Evolutionary conservation across 1,139 yeast genomes (phyloP).

Genomic region (Zygosaccharomyces pseudobailii): DNA sequence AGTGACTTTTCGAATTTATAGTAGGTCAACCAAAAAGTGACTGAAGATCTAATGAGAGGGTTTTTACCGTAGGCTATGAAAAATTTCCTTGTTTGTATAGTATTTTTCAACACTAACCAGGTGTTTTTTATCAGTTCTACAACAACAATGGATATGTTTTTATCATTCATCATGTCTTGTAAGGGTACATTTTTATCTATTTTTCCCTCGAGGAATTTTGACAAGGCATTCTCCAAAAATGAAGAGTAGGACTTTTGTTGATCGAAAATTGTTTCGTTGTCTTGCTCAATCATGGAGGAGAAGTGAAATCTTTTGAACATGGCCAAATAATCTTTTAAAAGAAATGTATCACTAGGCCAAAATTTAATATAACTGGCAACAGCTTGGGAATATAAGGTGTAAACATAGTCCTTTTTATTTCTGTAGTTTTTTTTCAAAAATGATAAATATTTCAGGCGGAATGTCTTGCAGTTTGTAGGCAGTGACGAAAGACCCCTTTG

Average conservation of each 20-base stretch:
- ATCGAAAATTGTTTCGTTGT: slow-evolving; percentile 17
- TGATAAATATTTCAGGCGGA: slow-evolving; percentile 17
- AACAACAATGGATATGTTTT: slow-evolving; percentile 35
- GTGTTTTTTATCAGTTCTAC: slow-evolving; percentile 38
- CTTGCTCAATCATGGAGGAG: slow-evolving; percentile 21
- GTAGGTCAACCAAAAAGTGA: slow-evolving; percentile 52
- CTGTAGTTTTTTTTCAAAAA: slow-evolving; percentile 17
- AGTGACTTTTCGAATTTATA: slow-evolving; percentile 48
- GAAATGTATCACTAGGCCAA: slow-evolving; percentile 19
- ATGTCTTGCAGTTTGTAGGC: slow-evolving; percentile 16
- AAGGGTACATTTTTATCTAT: slow-evolving; percentile 21
- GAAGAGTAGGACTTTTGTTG: slow-evolving; percentile 24
- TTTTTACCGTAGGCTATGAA: slow-evolving; percentile 42
- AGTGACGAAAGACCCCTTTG: slow-evolving; percentile 19
- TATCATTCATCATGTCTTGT: slow-evolving; percentile 31
- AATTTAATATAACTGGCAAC: slow-evolving; percentile 10
- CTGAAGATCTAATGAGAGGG: slow-evolving; percentile 38
- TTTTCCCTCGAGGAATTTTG: slow-evolving; percentile 20
- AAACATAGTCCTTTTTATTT: slow-evolving; percentile 14
- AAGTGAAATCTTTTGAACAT: slow-evolving; percentile 21
- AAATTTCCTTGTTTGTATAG: slow-evolving; percentile 39
- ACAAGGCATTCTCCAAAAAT: slow-evolving; percentile 26
- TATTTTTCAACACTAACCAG: slow-evolving; percentile 36
- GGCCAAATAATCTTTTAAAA: slow-evolving; percentile 21
- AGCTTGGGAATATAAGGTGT: slow-evolving; percentile 13